Evolutionary conservation across 176 grass and related monocot genomes (phyloP), one percentile per base, ranked within the genome.

Genomic region (Puya raimondii): DNA sequence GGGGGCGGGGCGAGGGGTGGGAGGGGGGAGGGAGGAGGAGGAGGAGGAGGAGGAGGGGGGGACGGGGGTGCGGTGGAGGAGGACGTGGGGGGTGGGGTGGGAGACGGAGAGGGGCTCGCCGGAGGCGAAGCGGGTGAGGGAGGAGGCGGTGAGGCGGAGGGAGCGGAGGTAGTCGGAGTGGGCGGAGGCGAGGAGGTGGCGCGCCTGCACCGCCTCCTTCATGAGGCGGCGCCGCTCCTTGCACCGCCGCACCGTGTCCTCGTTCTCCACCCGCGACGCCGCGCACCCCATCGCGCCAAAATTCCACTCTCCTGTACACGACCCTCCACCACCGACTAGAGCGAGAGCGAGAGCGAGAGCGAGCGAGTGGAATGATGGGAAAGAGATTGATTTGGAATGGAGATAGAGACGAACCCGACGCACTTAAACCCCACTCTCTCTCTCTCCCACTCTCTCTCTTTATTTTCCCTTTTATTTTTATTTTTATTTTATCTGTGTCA

Each of bases 181-280:
- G 12, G 90, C 80, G 26, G 95, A 87, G 54, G 95, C 95, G 50
- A 99, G 87, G 74, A 80, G 85, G 72, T 99, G 95, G 22, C 95
- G 85, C 64, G 87, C 84, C 50, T 86, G 68, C 14, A 94, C 95
- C 0, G 85, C 90, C 47, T 90, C 84, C 80, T 88, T 99, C 72
- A 99, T 99, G 69, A 91, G 73, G 15, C 85, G 90, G 47, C 90
- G 90, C 2, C 95, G 85, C 87, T 99, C 95, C 90, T 91, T 93
- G 95, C 95, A 99, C 51, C 95, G 90, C 5, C 95, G 84, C 63
- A 99, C 95, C 51, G 90, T 94, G 80, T 94, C 95, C 73, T 99
- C 95, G 63, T 99, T 88, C 56, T 99, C 95, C 78, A 94, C 80
- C 66, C 88, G 83, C 63, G 95, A 99, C 70, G 87, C 90, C 64